Base-by-base conservation (phyloP, 768 basidiomycete species). In the Auriscalpium vulgare region DNA sequence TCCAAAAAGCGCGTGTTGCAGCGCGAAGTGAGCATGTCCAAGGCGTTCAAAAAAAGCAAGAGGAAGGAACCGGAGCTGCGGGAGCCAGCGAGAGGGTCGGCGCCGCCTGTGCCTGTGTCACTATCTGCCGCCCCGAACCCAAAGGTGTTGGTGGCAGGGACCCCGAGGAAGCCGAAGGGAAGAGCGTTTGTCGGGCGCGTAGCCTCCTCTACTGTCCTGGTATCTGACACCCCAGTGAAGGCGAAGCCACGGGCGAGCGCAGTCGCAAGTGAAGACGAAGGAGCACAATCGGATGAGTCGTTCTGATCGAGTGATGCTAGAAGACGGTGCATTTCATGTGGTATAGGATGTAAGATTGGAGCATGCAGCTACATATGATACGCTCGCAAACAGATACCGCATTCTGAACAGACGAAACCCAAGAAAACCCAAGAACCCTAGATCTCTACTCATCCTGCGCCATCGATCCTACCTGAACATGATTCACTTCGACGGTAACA, bases 1-100 rank as follows among this genome's bases (percentile, higher is more conserved):
- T 56, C 59, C 16, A 64, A 56, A 37, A 67, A 80, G 59, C 76
- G 79, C 10, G 70, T 78, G 1, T 69, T 88, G n/a, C 82, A 76
- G 56, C 77, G 85, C 36, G 87, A 90, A 65, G 75, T 89, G 59
- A 89, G 85, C 69, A 91, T 90, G 88, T 82, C 83, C 16, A 77
- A 86, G 36, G 78, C 71, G 21, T 88, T 88, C 70, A 87, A 82
- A 63, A 71, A 71, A 23, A 75, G 75, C 47, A 69, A 45, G n/a
- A 57, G 51, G 17, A 46, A 37, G 19, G 51, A 45, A 17, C 57
- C 58, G 14, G 52, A 10, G 10, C 17, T 58, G 23, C 40, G 56
- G 57, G 59, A 63, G 59, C 19, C 56, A 62, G 44, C 56, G 57
- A 13, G 35, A 17, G 50, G 19, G 50, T 57, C 13, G 53, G 54